A percentile compares a stretch with the other conserved stretches of the same genome.
phyloP scores from a whole-genome alignment of 345 rosid genomes.

The Murraya koenigii region DNA sequence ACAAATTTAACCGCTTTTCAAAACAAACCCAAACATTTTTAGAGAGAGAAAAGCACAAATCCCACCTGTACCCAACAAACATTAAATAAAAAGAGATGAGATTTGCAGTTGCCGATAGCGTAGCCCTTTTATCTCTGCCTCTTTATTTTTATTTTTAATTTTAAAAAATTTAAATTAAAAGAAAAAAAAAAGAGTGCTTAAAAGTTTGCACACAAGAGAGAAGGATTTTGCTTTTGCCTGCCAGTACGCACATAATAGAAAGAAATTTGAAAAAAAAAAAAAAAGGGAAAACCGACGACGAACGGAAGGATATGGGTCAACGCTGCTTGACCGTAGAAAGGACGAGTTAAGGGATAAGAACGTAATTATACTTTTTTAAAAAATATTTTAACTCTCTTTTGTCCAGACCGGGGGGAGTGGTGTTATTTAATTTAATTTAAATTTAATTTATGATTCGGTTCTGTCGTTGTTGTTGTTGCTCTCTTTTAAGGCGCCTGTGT shows the following conservation, averaged over 20 bases:
- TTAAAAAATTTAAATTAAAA: background rate
- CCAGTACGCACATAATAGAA: background rate
- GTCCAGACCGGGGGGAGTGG: background rate
- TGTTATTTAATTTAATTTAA: background rate
- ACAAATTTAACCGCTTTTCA: constrained; percentile 38
- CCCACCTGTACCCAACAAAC: constrained; percentile 5
- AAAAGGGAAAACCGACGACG: constrained; percentile 21
- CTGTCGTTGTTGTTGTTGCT: constrained; percentile 28
- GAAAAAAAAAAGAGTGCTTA: background rate
- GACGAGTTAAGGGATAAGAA: constrained; percentile 27
- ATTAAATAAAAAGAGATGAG: constrained; percentile 2
- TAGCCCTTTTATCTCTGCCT: background rate
- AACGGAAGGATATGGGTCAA: constrained; percentile 46
- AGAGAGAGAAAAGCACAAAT: constrained; percentile 6
- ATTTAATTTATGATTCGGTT: constrained; percentile 23
- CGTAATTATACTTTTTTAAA: constrained; percentile 20
- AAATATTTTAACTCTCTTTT: background rate
- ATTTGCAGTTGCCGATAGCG: background rate
- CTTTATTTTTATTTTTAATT: background rate
- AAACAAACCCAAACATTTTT: constrained; percentile 27
- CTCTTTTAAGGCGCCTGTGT: constrained; percentile 3
- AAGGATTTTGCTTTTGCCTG: background rate
- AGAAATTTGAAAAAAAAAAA: background rate
- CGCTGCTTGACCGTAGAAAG: constrained; percentile 45
- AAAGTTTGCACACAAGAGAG: background rate